A percentile compares a stretch with the other conserved stretches of the same genome.
phyloP scores from a whole-genome alignment of 495 filamentous ascomycete species.

The Thozetella sp. region DNA sequence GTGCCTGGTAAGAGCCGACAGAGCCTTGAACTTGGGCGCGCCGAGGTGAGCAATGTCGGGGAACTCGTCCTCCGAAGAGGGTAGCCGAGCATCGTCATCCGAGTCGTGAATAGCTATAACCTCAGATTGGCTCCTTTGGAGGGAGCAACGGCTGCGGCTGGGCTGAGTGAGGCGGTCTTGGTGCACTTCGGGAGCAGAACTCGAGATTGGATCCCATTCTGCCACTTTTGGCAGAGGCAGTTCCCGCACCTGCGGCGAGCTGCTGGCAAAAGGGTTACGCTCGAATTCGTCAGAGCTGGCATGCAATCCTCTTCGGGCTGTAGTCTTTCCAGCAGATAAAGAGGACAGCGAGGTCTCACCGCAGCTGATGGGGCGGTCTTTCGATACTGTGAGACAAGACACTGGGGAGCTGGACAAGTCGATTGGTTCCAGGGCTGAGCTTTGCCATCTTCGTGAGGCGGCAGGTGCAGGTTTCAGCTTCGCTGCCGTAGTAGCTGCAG shows the following conservation, averaged over 20 bases:
- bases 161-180: conserved; percentile 7
- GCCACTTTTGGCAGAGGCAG: conserved; percentile 15
- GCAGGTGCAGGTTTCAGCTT: not conserved
- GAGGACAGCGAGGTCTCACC: too few species aligned
- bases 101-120: conserved; percentile 28
- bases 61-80: conserved; percentile 33
- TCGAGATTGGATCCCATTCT: conserved; percentile 50
- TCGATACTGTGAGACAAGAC: conserved; percentile 10
- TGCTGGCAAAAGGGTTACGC: conserved; percentile 16
- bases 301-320: not conserved
- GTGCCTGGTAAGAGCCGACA: not conserved
- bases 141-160: not conserved
- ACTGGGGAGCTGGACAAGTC: conserved; percentile 17
- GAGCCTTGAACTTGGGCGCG: conserved; percentile 17
- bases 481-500: not conserved
- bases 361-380: not conserved
- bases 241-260: conserved; percentile 10
- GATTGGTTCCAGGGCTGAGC: conserved; percentile 7
- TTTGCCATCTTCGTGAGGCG: conserved; percentile 13
- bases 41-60: conserved; percentile 36
- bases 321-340: not conserved
- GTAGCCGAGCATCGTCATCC: conserved; percentile 14
- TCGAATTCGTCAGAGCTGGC: conserved; percentile 9
- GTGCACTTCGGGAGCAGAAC: conserved; percentile 37
- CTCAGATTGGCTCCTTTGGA: conserved; percentile 16